Conservation (phyloP, 2,329 filamentous ascomycete genomes). For the Fusarium sp. region DNA sequence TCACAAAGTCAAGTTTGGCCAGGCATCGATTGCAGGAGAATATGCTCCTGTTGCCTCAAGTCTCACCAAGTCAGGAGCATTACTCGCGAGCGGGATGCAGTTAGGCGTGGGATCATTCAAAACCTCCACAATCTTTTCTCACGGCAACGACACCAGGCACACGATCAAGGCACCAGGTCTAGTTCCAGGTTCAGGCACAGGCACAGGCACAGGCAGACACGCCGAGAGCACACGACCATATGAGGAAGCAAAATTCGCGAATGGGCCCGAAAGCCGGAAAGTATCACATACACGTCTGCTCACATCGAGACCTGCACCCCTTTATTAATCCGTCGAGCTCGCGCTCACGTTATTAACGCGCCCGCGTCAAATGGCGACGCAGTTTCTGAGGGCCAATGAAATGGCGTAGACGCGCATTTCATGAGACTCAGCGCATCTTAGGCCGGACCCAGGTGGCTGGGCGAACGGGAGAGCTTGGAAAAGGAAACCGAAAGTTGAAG, state of each 20-base stretch:
- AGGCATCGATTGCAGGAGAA: not conserved
- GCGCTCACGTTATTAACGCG: conserved; percentile 40
- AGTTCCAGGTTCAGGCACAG: conserved; percentile 30
- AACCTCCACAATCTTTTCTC: conserved; percentile 25
- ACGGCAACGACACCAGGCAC: conserved; percentile 20
- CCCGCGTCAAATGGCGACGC: conserved; percentile 44
- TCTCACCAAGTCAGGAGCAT: conserved; percentile 21
- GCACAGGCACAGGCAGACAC: conserved; percentile 21
- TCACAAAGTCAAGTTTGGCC: conserved; percentile 13
- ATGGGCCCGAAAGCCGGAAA: conserved; percentile 33
- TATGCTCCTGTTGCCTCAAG: not conserved
- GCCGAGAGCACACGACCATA: conserved; percentile 31
- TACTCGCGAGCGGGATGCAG: conserved; percentile 14
- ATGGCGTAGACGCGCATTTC: conserved; percentile 39
- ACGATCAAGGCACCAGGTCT: not conserved
- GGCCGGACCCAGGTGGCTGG: conserved; percentile 43
- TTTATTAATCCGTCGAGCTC: conserved; percentile 39
- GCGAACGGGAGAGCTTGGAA: conserved; percentile 39
- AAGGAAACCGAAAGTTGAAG: conserved; percentile 26
- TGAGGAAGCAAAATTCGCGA: conserved; percentile 9
- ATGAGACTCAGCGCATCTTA: conserved; percentile 42
- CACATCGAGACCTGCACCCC: conserved; percentile 28
- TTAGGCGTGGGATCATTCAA: conserved; percentile 17
- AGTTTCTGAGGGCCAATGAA: conserved; percentile 32
- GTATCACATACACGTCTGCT: conserved; percentile 34